These are phyloP conservation scores for Chlorella vulgaris DNA, from an alignment of 139 green algal genomes.

Conservation along the genomic window DNA sequence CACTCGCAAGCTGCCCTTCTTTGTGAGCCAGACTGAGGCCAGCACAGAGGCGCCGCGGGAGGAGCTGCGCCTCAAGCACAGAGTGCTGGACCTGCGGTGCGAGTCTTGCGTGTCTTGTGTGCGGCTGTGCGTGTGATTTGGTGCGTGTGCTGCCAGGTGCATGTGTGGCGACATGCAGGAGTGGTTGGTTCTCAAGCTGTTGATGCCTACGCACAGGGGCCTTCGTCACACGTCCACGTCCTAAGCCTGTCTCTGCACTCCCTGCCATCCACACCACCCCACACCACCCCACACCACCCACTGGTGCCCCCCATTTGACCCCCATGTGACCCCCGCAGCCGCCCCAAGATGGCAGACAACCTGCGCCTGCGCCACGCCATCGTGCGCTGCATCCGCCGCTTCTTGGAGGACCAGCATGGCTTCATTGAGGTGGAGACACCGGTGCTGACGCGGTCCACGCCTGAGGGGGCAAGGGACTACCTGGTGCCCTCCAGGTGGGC, in stretches of 20 bases:
- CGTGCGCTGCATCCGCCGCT: constrained; percentile 73
- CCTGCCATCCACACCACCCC: background rate
- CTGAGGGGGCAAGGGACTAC: constrained; percentile 97
- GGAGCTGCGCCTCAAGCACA: constrained; percentile 85
- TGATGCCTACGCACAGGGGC: too few relatives aligned
- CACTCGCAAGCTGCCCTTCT: constrained; percentile 83
- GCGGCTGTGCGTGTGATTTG: too few relatives aligned
- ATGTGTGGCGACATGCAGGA: too few relatives aligned
- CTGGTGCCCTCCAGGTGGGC: constrained; percentile 74
- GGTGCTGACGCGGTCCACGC: constrained; percentile 93
- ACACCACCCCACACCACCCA: too few relatives aligned
- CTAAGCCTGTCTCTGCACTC: too few relatives aligned
- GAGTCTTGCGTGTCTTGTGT: too few relatives aligned
- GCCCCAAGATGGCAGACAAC: constrained; percentile 86
- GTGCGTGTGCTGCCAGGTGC: too few relatives aligned
- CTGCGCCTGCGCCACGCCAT: constrained; percentile 87
- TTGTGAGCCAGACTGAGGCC: constrained; percentile 70
- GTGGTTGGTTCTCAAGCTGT: too few relatives aligned
- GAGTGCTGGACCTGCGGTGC: constrained; percentile 93
- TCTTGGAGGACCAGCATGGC: constrained; percentile 65
- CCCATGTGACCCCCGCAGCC: constrained; percentile 58
- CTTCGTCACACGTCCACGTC: too few relatives aligned
- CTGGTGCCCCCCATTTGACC: too few relatives aligned
- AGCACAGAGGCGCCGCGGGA: constrained; percentile 68
- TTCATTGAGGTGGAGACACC: constrained; percentile 87